Base-by-base conservation (phyloP, 805 yeast species). In the Candida silvicultrix region DNA sequence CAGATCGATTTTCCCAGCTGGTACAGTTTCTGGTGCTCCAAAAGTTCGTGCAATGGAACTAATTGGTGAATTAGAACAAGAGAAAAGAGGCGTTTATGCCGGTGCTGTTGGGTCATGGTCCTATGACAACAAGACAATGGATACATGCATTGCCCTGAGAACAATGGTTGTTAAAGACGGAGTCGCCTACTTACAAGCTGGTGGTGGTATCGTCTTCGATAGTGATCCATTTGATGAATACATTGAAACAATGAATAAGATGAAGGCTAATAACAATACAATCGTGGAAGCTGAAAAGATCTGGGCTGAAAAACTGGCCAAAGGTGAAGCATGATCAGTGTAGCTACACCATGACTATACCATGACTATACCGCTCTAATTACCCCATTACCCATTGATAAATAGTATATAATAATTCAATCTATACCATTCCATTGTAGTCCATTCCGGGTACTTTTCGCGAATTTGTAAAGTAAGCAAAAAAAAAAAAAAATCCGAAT, bases 21-120 rank as follows among this genome's bases (percentile, higher is more conserved):
- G 99, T 39, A 94, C 99, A 2, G 98, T 92, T 12, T 83, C 95
- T 46, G 99, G 99, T 36, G 98, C 99, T 2, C 99, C 99, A 46
- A 94, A 94, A 67, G 95, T 94, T 38, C 81, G 79, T 57, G 99
- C 99, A 10, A 94, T 94, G 98, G 95, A 90, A 66, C 72, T 94
- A 39, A 89, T 94, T 56, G 85, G 86, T 18, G 95, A 88, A 63
- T 69, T 92, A 41, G 99, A 94, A 63, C 76, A 79, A 50, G 98
- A 92, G 62, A 88, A 89, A 60, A 76, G 99, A 61, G 99, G 98
- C 40, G 90, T 92, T 9, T 94, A 94, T 62, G 99, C 99, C 0
- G 99, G 99, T 50, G 99, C 99, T 2, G 98, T 94, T 18, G 99
- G 99, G 8, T 85, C 86, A 63, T 94, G 97, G 97, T 89, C 96